Percentiles rank a stretch among this genome's conserved stretches.
Evolutionary conservation across 179 eudicot genomes (phyloP).

Genomic region (Actinidia chinensis): DNA sequence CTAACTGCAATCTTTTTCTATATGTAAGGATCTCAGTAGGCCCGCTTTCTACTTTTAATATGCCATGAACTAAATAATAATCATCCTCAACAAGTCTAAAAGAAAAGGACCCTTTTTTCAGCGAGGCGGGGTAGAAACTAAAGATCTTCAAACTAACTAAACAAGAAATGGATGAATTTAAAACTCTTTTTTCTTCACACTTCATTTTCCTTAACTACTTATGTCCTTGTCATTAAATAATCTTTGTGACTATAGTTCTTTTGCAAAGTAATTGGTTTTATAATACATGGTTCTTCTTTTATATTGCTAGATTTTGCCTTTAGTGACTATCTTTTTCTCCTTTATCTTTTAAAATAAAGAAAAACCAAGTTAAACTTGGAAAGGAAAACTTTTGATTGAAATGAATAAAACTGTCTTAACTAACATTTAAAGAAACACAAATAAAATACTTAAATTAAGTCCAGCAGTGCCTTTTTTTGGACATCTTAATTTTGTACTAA

Average conservation of each 20-base stretch:
- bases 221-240: too few species aligned
- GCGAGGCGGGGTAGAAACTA: too few species aligned
- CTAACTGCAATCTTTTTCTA: not conserved
- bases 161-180: too few species aligned
- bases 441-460: not conserved
- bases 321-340: slow-evolving; percentile 1
- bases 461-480: not conserved
- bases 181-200: too few species aligned
- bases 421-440: not conserved
- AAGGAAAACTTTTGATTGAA: not conserved
- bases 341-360: not conserved
- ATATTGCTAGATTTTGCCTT: not conserved
- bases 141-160: too few species aligned
- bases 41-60: too few species aligned
- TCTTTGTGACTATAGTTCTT: not conserved
- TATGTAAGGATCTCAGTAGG: too few species aligned
- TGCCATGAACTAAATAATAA: too few species aligned
- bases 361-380: not conserved
- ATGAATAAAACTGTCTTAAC: slow-evolving; percentile 16
- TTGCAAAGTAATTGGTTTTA: not conserved
- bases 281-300: not conserved
- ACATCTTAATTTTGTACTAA: slow-evolving; percentile 2
- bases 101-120: too few species aligned
- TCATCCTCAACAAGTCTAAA: too few species aligned
- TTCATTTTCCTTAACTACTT: too few species aligned